Conservation (phyloP, 2,329 filamentous ascomycete species). For the Graphiopsis chlorocephala region DNA sequence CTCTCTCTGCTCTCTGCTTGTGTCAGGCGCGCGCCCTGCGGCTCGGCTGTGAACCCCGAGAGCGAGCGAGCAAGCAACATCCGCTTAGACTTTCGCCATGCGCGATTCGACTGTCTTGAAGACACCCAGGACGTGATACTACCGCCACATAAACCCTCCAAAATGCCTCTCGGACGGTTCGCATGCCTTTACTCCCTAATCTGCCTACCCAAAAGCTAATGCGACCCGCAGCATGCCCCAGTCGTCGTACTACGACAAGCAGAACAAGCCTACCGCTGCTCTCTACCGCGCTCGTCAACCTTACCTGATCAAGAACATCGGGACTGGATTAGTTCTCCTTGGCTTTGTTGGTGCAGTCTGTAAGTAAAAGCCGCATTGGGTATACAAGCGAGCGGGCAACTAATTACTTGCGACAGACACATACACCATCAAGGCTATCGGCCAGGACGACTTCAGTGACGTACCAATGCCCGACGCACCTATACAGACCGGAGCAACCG, state of each 20-base stretch:
- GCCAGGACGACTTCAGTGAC: constrained; percentile 95
- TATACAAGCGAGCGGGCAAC: constrained; percentile 1
- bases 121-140: background rate
- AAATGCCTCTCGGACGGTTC: constrained; percentile 27
- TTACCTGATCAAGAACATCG: constrained; percentile 83
- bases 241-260: constrained; percentile 88
- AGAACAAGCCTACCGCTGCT: constrained; percentile 80
- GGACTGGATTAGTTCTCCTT: constrained; percentile 74
- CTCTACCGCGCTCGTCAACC: constrained; percentile 88
- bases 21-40: background rate
- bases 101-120: background rate
- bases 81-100: background rate
- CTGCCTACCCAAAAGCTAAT: constrained; percentile 17
- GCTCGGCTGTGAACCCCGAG: constrained; percentile 8
- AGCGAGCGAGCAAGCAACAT: background rate
- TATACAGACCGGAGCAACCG: constrained; percentile 39
- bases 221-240: constrained; percentile 52
- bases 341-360: constrained; percentile 80
- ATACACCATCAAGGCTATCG: constrained; percentile 77
- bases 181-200: background rate
- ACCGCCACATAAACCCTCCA: constrained; percentile 2
- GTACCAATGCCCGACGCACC: constrained; percentile 82
- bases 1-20: background rate
- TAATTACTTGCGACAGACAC: constrained; percentile 50
- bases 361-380: constrained; percentile 51